Evolutionary conservation across 768 basidiomycete species (phyloP), one percentile per base, ranked within the genome.

Genomic region (Mycena floridula): DNA sequence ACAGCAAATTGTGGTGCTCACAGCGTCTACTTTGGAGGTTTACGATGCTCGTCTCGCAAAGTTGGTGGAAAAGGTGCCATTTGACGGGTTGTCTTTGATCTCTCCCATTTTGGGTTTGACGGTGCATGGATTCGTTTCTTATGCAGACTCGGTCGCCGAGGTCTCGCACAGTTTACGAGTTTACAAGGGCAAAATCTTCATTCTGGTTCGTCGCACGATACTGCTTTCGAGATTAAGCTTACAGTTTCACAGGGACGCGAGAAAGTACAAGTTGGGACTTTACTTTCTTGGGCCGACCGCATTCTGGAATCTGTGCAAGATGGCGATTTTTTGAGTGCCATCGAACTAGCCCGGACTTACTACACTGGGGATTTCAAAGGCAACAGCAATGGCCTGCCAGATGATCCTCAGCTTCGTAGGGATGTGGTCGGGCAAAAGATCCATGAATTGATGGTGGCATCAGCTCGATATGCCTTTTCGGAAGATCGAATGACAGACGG

Each of bases 261-360:
- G 45, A 77, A 77, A 39, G 50, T 97, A 1, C 73, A 77, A 57
- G 91, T 87, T 3, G 96, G 92, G 22, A 89, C 86, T 2, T 69
- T 98, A 18, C 68, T 93, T 24, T 90, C 91, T 1, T 99, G 96
- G 96, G 91, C 95, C 5, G 96, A 99, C 60, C 81, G 85, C 36
- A 83, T 98, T 20, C 68, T 99, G 36, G 72, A 79, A 1, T 77
- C 84, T 37, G 92, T 98, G 22, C 77, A 90, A 56, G 72, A 74
- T 8, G 92, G 93, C 12, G 83, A 97, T 57, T 95, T 97, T 58
- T 71, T 98, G 36, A 78, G 74, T 39, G 95, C 96, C 3, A 95
- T 98, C 49, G 85, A 94, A 43, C 70, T 94, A 20, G 77, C 89
- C 0, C 77, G 87, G 21, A 71, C 79, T 0, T 99, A 94, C 64